phyloP scores from a whole-genome alignment of 1,284 basidiomycete genomes.

The Ustilago crameri region DNA sequence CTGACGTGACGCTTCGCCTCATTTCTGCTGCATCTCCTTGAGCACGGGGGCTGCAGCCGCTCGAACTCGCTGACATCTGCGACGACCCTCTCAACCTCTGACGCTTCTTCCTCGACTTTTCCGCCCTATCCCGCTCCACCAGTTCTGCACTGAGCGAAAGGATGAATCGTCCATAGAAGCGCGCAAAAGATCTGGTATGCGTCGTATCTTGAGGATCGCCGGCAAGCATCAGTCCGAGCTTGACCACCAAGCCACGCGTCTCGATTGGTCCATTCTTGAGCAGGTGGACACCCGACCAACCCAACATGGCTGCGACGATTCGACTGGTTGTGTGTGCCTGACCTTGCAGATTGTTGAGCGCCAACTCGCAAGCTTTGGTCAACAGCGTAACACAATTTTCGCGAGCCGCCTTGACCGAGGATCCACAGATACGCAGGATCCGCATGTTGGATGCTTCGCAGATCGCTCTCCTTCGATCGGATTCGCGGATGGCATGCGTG shows the following conservation, averaged over 20 bases:
- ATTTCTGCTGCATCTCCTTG: constrained; percentile 16
- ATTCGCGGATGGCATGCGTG: constrained; percentile 48
- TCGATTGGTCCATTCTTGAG: constrained; percentile 51
- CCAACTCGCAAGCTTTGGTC: constrained; percentile 36
- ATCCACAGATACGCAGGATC: constrained; percentile 38
- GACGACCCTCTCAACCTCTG: constrained; percentile 41
- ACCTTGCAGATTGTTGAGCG: constrained; percentile 32
- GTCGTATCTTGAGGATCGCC: constrained; percentile 37
- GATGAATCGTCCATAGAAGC: constrained; percentile 50
- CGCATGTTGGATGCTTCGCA: constrained; percentile 48
- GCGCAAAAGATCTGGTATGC: constrained; percentile 39
- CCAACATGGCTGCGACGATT: constrained; percentile 44
- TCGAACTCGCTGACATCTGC: constrained; percentile 33
- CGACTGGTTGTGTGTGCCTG: constrained; percentile 36
- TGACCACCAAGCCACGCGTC: constrained; percentile 45
- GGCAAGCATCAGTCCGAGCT: constrained; percentile 42
- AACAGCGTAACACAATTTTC: constrained; percentile 34
- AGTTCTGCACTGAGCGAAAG: constrained; percentile 48
- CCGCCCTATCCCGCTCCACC: constrained; percentile 41
- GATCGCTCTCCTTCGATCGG: constrained; percentile 35
- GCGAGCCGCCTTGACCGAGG: constrained; percentile 40
- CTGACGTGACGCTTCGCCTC: constrained; percentile 6
- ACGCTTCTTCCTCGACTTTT: constrained; percentile 44
- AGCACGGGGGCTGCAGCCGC: constrained; percentile 20
- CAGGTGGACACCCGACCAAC: constrained; percentile 47